Percentiles rank a stretch among this genome's conserved stretches.
Evolutionary conservation across 2,329 filamentous ascomycete genomes (phyloP).

Genomic region (Dothideomycetes sp.): DNA sequence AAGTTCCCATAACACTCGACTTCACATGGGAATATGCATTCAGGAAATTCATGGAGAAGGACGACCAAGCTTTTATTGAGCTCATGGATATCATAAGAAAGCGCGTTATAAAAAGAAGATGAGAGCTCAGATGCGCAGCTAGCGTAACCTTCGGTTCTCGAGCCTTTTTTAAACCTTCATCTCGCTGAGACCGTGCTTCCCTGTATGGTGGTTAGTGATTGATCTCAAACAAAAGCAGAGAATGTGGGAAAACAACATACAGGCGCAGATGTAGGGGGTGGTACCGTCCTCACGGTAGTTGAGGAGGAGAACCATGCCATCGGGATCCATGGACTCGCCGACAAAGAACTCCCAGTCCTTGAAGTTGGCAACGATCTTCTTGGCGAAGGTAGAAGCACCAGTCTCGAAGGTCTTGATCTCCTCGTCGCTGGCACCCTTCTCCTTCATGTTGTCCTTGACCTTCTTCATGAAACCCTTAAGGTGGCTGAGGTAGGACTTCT

Average conservation of each 20-base stretch:
- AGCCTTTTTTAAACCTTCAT: slow-evolving; percentile 71
- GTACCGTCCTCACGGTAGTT: slow-evolving; percentile 96
- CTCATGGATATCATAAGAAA: slow-evolving; percentile 15
- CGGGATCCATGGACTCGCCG: slow-evolving; percentile 84
- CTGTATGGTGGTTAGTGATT: neutral
- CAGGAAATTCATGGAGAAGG: no score
- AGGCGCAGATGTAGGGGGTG: slow-evolving; percentile 81
- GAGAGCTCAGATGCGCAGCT: slow-evolving; percentile 7
- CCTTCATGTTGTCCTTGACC: slow-evolving; percentile 62
- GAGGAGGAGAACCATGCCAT: slow-evolving; percentile 89
- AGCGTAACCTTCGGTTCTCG: neutral
- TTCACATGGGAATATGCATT: no score
- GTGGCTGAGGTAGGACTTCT: slow-evolving; percentile 75
- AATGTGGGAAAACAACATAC: neutral
- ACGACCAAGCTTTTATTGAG: slow-evolving; percentile 12
- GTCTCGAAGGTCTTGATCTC: slow-evolving; percentile 71
- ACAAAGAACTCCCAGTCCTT: slow-evolving; percentile 94
- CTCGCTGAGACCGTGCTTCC: slow-evolving; percentile 87
- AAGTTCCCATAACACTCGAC: no score
- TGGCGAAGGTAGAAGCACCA: slow-evolving; percentile 63
- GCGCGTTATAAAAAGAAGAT: slow-evolving; percentile 5
- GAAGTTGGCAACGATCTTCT: slow-evolving; percentile 77
- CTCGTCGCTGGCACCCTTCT: slow-evolving; percentile 52
- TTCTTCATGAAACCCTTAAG: slow-evolving; percentile 98
- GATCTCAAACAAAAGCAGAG: neutral